Evolutionary conservation across 2,329 filamentous ascomycete species (phyloP).

Genomic region (Aspergillus aculeatinus): DNA sequence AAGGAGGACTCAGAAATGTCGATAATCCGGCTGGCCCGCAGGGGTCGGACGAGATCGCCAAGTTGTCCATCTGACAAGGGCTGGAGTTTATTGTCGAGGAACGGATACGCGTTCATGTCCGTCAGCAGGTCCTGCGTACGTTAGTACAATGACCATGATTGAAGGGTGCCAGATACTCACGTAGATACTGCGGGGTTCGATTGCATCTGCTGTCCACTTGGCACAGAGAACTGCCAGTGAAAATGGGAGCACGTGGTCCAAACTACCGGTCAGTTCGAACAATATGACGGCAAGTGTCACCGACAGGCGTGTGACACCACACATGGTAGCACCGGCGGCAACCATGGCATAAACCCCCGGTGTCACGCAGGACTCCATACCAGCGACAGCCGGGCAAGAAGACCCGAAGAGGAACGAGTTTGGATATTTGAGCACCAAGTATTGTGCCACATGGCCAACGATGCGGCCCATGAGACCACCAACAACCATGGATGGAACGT

Average conservation of each 20-base stretch:
- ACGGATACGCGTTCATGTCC: slow-evolving; percentile 96
- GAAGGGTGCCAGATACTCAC: slow-evolving; percentile 48
- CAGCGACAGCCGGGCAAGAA: slow-evolving; percentile 64
- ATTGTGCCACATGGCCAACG: slow-evolving; percentile 82
- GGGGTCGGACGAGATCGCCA: slow-evolving; percentile 77
- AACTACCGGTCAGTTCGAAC: slow-evolving; percentile 90
- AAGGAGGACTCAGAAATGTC: slow-evolving; percentile 83
- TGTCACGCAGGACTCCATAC: slow-evolving; percentile 81
- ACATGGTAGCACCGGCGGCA: slow-evolving; percentile 95
- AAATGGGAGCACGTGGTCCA: slow-evolving; percentile 94
- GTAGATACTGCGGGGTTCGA: slow-evolving; percentile 93
- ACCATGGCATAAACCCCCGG: slow-evolving; percentile 96
- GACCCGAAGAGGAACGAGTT: slow-evolving; percentile 68
- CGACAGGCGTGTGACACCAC: slow-evolving; percentile 87
- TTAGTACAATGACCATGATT: slow-evolving; percentile 18
- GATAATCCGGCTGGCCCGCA: slow-evolving; percentile 75
- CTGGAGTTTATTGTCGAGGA: slow-evolving; percentile 93
- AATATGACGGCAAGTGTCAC: slow-evolving; percentile 93
- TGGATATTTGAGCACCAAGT: slow-evolving; percentile 71
- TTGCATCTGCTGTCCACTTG: slow-evolving; percentile 97
- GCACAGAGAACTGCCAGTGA: slow-evolving; percentile 86
- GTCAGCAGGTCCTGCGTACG: slow-evolving; percentile 73
- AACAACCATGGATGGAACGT: slow-evolving; percentile 98
- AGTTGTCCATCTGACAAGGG: slow-evolving; percentile 87
- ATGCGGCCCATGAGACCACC: slow-evolving; percentile 88